These are phyloP conservation scores for Alectoria sarmentosa DNA, from an alignment of 495 filamentous ascomycete genomes.

Conservation along the genomic window DNA sequence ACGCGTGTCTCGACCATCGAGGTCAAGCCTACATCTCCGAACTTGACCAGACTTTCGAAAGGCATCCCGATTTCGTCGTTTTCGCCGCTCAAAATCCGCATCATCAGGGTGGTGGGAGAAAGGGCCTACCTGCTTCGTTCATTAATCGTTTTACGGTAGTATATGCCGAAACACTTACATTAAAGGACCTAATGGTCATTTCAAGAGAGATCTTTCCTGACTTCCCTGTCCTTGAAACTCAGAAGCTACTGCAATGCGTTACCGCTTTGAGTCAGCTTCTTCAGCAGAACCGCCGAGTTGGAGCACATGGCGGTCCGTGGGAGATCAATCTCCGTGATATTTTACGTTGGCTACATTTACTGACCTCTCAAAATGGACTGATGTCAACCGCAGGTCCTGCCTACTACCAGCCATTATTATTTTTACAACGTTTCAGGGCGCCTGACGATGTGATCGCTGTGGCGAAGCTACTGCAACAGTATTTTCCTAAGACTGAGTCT, in stretches of 20 bases:
- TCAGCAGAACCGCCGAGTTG: slow-evolving; percentile 56
- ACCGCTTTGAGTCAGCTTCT: slow-evolving; percentile 65
- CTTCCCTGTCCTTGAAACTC: slow-evolving; percentile 47
- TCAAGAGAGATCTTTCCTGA: slow-evolving; percentile 67
- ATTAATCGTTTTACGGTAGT: slow-evolving; percentile 98
- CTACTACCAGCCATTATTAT: slow-evolving; percentile 74
- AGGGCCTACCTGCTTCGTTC: slow-evolving; percentile 91
- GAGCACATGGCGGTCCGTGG: slow-evolving; percentile 82
- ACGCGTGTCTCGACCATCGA: slow-evolving; percentile 94
- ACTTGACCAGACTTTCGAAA: slow-evolving; percentile 83
- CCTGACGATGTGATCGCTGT: slow-evolving; percentile 57
- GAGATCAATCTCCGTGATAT: slow-evolving; percentile 96
- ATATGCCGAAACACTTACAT: slow-evolving; percentile 80
- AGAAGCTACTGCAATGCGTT: slow-evolving; percentile 71
- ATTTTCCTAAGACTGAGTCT: slow-evolving; percentile 37
- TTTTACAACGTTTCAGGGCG: slow-evolving; percentile 80
- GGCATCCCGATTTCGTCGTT: slow-evolving; percentile 80
- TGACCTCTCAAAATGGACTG: slow-evolving; percentile 49
- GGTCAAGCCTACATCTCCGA: slow-evolving; percentile 95
- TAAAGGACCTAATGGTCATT: slow-evolving; percentile 75
- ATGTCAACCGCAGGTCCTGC: slow-evolving; percentile 45
- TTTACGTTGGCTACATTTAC: slow-evolving; percentile 76
- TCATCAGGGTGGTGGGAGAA: slow-evolving; percentile 91
- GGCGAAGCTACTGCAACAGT: slow-evolving; percentile 51
- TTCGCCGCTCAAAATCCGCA: slow-evolving; percentile 98